A percentile compares a stretch with the other conserved stretches of the same genome.
Conservation (phyloP, 2,329 filamentous ascomycete genomes). For the Aschersonia sp. region DNA sequence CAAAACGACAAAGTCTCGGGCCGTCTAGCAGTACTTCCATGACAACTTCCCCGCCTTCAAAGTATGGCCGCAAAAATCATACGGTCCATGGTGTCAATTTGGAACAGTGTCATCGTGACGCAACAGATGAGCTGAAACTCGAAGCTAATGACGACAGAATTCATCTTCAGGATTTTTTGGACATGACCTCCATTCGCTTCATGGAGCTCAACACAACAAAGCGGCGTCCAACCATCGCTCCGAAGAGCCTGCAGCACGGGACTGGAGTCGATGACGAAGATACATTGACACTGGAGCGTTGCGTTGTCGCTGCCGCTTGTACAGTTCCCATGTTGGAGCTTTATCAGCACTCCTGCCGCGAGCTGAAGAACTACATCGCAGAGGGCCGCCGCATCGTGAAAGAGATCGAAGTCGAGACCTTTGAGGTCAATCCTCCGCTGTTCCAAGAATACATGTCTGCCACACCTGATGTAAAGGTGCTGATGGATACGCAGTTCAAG, state of each 20-base stretch:
- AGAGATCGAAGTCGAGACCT: slow-evolving; percentile 79
- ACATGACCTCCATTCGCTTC: slow-evolving; percentile 92
- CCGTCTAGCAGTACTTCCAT: slow-evolving; percentile 26
- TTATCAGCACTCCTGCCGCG: slow-evolving; percentile 90
- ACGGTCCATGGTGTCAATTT: slow-evolving; percentile 29
- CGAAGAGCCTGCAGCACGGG: slow-evolving; percentile 29
- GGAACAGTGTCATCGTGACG: slow-evolving; percentile 22
- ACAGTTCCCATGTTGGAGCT: slow-evolving; percentile 87
- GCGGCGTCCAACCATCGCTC: slow-evolving; percentile 67
- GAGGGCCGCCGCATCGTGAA: slow-evolving; percentile 82
- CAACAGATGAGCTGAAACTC: slow-evolving; percentile 26
- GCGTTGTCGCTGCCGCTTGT: slow-evolving; percentile 78
- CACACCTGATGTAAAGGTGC: slow-evolving; percentile 62
- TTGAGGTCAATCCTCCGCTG: slow-evolving; percentile 78
- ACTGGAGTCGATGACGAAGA: slow-evolving; percentile 27
- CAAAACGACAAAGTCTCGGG: slow-evolving; percentile 31
- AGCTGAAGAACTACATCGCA: slow-evolving; percentile 92
- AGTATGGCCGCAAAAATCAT: slow-evolving; percentile 30
- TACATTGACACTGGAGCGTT: slow-evolving; percentile 53
- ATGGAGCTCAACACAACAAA: slow-evolving; percentile 98
- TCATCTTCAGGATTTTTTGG: slow-evolving; percentile 81
- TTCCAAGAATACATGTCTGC: slow-evolving; percentile 88
- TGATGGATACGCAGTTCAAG: slow-evolving; percentile 96
- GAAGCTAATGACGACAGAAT: slow-evolving; percentile 48
- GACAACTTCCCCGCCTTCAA: slow-evolving; percentile 31